Base-by-base conservation (phyloP, 345 rosid species). In the Microcos paniculata region DNA sequence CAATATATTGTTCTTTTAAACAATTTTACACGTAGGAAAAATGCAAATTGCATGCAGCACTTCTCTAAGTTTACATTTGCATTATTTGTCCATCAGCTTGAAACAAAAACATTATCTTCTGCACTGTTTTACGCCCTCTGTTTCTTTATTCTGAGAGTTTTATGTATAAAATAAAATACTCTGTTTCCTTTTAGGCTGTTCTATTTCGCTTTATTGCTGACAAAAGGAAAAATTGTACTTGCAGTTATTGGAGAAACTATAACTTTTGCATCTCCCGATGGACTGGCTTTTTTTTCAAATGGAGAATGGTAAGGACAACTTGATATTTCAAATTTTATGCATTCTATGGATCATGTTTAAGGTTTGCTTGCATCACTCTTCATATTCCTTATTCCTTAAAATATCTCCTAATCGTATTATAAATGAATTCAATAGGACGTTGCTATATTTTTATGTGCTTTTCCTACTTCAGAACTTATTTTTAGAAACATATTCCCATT, bases 221-320 rank as follows among this genome's bases (percentile, higher is more conserved):
- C 12, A 57, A 24, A 56, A 6, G 6, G 3, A 35, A 48, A 18
- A 68, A 30, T 51, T 70, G 59, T 70, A 18, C 18, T 75, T 75
- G 77, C 95, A 96, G 99, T 93, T 84, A 88, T 96, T 70, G 99
- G 99, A 72, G 99, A 96, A 87, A 96, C 99, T 0, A 65, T 90
- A 16, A 96, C 98, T 65, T 91, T 92, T 83, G 83, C 86, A 63
- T 75, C 94, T 65, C 96, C 99, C 52, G 55, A 85, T 55, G 94
- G 81, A 72, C 81, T 85, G 67, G 80, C 80, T 46, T 88, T 96
- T 67, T 85, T 96, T 80, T 92, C 92, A 23, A 93, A 96, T 80
- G 99, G 99, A 83, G 99, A 96, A 89, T 96, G 98, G 99, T 96
- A 84, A 16, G 88, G 45, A 40, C 48, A 79, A 28, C 23, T 72